These are phyloP conservation scores for Geotrichum macrosporum DNA, from an alignment of 1,139 yeast species.

Conservation along the genomic window DNA sequence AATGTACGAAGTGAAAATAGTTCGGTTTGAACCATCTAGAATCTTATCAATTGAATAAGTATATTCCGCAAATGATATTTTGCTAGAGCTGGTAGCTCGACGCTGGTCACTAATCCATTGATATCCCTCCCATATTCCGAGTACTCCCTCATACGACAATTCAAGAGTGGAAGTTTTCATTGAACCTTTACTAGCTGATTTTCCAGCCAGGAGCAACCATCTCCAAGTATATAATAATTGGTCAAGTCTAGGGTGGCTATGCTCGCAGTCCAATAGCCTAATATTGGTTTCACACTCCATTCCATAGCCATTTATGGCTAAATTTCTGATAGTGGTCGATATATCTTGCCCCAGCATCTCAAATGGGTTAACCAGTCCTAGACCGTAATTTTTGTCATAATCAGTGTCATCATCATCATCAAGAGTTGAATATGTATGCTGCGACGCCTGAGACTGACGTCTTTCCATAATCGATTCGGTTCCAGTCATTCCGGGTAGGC, in stretches of 20 bases:
- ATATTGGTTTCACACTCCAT: constrained; percentile 64
- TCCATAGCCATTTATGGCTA: constrained; percentile 74
- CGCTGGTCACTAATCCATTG: constrained; percentile 57
- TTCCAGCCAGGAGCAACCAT: constrained; percentile 74
- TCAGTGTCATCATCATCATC: constrained; percentile 36
- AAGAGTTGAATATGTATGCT: constrained; percentile 30
- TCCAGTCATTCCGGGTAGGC: neutral
- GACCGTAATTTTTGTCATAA: constrained; percentile 26
- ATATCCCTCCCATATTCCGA: constrained; percentile 85
- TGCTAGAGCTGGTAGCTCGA: constrained; percentile 34
- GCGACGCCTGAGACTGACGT: constrained; percentile 8
- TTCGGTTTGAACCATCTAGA: constrained; percentile 20
- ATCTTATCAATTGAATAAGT: constrained; percentile 26
- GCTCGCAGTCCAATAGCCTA: constrained; percentile 49
- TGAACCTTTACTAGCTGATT: constrained; percentile 61
- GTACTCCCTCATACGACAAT: constrained; percentile 81
- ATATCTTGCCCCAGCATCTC: constrained; percentile 36
- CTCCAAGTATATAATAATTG: constrained; percentile 80
- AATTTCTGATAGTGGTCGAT: constrained; percentile 49
- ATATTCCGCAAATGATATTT: constrained; percentile 28
- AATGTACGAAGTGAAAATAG: constrained; percentile 23
- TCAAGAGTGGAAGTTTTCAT: constrained; percentile 69
- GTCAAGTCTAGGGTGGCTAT: constrained; percentile 33
- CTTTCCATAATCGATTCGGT: neutral
- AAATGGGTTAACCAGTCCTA: constrained; percentile 28